Conservation (phyloP, 495 filamentous ascomycete genomes). For the Penicillium nucicola region DNA sequence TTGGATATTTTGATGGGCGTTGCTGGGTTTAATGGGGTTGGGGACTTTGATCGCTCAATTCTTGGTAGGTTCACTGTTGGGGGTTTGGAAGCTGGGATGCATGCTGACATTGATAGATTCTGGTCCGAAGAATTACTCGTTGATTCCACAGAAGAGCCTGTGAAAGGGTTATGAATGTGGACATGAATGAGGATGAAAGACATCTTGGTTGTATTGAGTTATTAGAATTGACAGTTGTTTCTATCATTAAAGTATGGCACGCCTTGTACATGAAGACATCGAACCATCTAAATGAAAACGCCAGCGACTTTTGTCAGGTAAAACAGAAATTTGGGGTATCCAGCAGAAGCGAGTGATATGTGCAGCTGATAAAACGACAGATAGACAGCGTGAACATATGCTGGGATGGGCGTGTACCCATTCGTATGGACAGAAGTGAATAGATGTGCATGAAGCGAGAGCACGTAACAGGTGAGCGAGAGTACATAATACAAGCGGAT, state of each 20-base stretch:
- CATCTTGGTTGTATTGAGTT: neutral
- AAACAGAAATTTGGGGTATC: neutral
- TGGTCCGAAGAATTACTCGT: conserved; percentile 38
- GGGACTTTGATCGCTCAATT: conserved; percentile 45
- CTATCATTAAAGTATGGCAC: neutral
- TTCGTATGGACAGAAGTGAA: conserved; percentile 10
- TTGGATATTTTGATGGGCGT: conserved; percentile 65
- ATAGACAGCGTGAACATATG: conserved; percentile 1
- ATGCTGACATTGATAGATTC: conserved; percentile 29
- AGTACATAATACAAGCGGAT: neutral
- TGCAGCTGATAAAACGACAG: conserved; percentile 1
- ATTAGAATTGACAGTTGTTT: neutral
- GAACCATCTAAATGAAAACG: neutral
- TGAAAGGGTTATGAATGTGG: neutral
- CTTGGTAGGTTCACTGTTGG: conserved; percentile 27
- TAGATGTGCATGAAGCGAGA: neutral
- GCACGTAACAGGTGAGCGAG: neutral
- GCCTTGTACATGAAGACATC: neutral
- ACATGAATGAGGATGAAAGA: neutral
- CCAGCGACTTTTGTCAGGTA: neutral
- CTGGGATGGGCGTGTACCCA: neutral
- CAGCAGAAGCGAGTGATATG: conserved; percentile 7
- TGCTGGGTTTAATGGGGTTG: conserved; percentile 55
- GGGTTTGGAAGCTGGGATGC: neutral
- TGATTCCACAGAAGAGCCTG: conserved; percentile 39